These are phyloP conservation scores for Crithidia acanthocephali DNA, from an alignment of 208 protist species.

Conservation along the genomic window DNA sequence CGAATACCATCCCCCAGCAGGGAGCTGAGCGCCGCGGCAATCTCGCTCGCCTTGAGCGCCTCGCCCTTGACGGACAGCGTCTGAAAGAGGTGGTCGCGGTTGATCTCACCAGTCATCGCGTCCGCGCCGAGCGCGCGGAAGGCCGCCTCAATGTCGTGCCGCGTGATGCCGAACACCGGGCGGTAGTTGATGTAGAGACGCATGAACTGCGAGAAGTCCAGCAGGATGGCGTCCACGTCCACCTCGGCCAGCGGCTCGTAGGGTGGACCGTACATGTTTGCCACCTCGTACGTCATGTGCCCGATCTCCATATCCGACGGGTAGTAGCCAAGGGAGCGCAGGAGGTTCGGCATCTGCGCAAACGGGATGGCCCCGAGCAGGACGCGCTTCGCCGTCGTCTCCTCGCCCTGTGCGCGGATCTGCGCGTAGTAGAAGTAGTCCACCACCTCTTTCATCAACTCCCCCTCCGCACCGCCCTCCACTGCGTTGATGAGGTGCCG, in stretches of 20 bases:
- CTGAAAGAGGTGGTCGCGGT: conserved; percentile 78
- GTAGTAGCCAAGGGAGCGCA: conserved; percentile 96
- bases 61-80: conserved; percentile 79
- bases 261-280: conserved; percentile 73
- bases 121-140: conserved; percentile 88
- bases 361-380: conserved; percentile 92
- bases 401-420: conserved; percentile 94
- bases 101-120: conserved; percentile 63
- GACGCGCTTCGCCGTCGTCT: conserved; percentile 91
- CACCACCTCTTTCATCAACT: conserved; percentile 94
- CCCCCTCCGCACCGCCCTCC: conserved; percentile 90
- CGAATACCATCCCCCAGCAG: conserved; percentile 88
- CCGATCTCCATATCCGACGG: conserved; percentile 93
- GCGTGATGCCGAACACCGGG: conserved; percentile 91
- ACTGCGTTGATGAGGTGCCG: conserved; percentile 89
- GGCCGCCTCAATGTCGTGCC: conserved; percentile 89
- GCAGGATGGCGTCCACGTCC: conserved; percentile 78
- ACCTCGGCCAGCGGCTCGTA: conserved; percentile 67
- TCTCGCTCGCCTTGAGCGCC: conserved; percentile 69
- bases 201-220: conserved; percentile 93
- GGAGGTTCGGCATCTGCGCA: conserved; percentile 93
- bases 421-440: conserved; percentile 98
- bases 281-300: conserved; percentile 93
- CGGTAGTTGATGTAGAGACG: conserved; percentile 96
- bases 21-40: conserved; percentile 78